Conservation (phyloP, 495 filamentous ascomycete genomes). For the Bacidia rubella region DNA sequence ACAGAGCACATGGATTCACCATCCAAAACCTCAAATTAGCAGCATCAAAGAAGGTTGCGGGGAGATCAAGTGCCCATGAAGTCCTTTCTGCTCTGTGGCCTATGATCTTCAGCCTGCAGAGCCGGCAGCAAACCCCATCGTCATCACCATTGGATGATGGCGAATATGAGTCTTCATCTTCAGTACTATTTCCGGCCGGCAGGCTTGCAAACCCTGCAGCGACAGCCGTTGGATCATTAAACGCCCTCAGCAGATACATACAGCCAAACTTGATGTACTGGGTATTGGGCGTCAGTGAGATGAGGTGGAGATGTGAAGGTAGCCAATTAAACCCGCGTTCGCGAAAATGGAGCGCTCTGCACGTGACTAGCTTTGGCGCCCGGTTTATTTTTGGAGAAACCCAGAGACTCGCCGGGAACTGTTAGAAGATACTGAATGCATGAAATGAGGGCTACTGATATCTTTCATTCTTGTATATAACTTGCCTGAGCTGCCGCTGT, state of each 20-base stretch:
- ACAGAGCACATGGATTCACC: too few species aligned
- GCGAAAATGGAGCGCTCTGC: conserved; percentile 2
- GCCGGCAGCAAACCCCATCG: background rate
- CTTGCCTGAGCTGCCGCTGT: background rate
- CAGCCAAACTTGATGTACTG: background rate
- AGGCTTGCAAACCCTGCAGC: background rate
- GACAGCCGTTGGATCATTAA: background rate
- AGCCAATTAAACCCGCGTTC: background rate
- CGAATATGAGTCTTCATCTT: background rate
- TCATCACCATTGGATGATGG: conserved; percentile 6
- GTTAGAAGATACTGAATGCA: too few species aligned
- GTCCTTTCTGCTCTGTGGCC: background rate
- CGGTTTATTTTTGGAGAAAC: conserved; percentile 1
- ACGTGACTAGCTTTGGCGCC: background rate
- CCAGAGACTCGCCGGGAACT: too few species aligned
- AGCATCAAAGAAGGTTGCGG: background rate
- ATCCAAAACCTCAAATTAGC: background rate
- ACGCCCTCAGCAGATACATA: background rate
- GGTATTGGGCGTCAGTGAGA: background rate
- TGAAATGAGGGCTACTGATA: background rate
- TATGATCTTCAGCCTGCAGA: background rate
- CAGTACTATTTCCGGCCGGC: background rate
- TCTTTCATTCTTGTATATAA: background rate
- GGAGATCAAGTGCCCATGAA: background rate
- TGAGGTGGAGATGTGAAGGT: background rate